phyloP scores from a whole-genome alignment of 2,329 filamentous ascomycete species.

The Clonostachys rhizophaga region DNA sequence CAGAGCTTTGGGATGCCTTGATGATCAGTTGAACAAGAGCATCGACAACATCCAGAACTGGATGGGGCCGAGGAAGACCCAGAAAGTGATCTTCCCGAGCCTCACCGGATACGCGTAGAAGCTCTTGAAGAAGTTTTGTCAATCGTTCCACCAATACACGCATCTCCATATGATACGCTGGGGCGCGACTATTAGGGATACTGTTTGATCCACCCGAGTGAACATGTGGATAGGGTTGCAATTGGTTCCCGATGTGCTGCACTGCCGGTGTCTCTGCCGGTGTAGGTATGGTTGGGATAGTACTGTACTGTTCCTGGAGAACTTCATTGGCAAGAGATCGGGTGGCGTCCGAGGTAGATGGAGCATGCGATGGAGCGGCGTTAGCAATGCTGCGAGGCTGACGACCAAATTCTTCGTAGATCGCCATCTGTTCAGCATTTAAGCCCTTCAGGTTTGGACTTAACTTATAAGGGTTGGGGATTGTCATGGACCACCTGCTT shows the following conservation, averaged over 20 bases:
- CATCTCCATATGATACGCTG: conserved; percentile 43
- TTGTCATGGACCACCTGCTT: conserved; percentile 88
- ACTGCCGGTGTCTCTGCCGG: conserved; percentile 55
- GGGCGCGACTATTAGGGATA: conserved; percentile 46
- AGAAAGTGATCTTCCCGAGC: conserved; percentile 54
- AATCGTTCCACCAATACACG: conserved; percentile 49
- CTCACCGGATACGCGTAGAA: conserved; percentile 48
- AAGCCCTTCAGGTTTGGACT: conserved; percentile 65
- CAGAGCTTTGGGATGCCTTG: conserved; percentile 56
- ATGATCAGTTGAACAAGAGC: conserved; percentile 58
- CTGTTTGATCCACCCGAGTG: conserved; percentile 28
- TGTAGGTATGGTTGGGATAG: conserved; percentile 53
- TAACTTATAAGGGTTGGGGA: conserved; percentile 89
- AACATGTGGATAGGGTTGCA: conserved; percentile 51
- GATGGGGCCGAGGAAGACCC: conserved; percentile 53
- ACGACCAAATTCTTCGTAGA: conserved; percentile 93
- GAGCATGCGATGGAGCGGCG: conserved; percentile 48
- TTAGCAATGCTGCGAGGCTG: conserved; percentile 64
- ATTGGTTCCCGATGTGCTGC: conserved; percentile 45
- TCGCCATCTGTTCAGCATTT: conserved; percentile 87
- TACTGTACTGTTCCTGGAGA: conserved; percentile 55
- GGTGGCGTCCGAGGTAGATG: conserved; percentile 56
- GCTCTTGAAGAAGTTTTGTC: conserved; percentile 52
- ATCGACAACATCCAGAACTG: conserved; percentile 59
- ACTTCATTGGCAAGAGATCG: conserved; percentile 60